phyloP scores from a whole-genome alignment of 1,139 yeast species.

The Nadsonia commutata region DNA sequence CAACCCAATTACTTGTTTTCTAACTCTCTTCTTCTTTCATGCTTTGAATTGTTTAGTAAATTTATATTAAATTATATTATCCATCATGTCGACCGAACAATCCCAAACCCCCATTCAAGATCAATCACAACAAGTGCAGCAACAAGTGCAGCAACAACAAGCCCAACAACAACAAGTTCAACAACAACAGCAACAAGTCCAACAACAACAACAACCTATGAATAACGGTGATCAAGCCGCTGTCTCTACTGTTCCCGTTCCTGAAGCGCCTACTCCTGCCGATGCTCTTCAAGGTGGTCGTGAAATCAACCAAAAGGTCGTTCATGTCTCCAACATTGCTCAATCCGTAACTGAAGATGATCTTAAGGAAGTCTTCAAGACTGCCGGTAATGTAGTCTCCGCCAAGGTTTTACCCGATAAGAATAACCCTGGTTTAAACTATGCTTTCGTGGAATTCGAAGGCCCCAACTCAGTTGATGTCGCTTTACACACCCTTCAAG shows the following conservation, averaged over 20 bases:
- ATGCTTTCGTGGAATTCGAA: constrained; percentile 71
- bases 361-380: constrained; percentile 46
- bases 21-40: not conserved
- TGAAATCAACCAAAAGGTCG: constrained; percentile 53
- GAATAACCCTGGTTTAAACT: constrained; percentile 49
- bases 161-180: not conserved
- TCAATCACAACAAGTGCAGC: not conserved
- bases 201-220: not conserved
- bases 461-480: constrained; percentile 41
- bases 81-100: not conserved
- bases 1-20: not conserved
- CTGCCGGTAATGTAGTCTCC: constrained; percentile 34
- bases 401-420: constrained; percentile 58
- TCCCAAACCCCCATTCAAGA: not conserved
- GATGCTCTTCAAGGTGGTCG: constrained; percentile 71
- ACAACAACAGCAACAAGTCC: not conserved
- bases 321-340: constrained; percentile 66
- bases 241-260: constrained; percentile 1
- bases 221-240: not conserved
- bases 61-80: not conserved
- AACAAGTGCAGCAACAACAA: not conserved
- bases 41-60: not conserved
- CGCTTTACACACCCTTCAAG: constrained; percentile 50
- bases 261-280: constrained; percentile 32
- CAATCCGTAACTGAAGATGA: constrained; percentile 49